Conservation (phyloP, 2,329 filamentous ascomycete species). For the Stagonosporopsis cucurbitacearum region DNA sequence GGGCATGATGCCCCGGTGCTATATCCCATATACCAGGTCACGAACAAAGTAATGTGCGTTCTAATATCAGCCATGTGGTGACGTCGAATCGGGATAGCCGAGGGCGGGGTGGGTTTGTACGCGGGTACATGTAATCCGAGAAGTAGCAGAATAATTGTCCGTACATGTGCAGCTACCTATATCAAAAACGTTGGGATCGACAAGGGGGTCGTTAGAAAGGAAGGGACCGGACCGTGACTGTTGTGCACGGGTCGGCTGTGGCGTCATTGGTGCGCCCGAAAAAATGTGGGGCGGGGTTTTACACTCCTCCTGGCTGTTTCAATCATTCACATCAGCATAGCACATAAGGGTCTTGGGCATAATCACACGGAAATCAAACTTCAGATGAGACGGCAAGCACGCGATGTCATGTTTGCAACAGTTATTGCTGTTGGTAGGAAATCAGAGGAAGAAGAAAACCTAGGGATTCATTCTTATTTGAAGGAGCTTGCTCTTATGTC, state of each 20-base stretch:
- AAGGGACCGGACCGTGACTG: slow-evolving; percentile 2
- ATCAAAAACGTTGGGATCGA: neutral
- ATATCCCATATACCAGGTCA: slow-evolving; percentile 6
- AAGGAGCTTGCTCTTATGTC: too few species aligned
- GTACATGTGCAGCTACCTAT: too few species aligned
- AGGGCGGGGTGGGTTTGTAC: neutral
- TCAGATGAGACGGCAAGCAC: too few species aligned
- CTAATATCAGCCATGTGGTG: slow-evolving; percentile 4
- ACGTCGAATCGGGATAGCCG: slow-evolving; percentile 7
- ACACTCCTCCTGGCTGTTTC: neutral
- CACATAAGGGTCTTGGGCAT: too few species aligned
- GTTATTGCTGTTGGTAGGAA: too few species aligned
- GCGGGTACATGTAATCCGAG: neutral
- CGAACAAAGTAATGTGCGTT: neutral
- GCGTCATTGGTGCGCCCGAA: neutral
- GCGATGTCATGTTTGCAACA: too few species aligned
- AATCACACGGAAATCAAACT: too few species aligned
- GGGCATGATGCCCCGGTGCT: neutral
- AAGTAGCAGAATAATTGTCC: neutral
- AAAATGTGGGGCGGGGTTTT: neutral
- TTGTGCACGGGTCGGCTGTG: slow-evolving; percentile 1
- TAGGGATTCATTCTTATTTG: too few species aligned
- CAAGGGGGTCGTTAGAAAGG: neutral
- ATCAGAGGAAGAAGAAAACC: too few species aligned
- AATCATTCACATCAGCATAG: neutral